Evolutionary conservation across 2,329 filamentous ascomycete species (phyloP).

Genomic region (Penicillium sp.): DNA sequence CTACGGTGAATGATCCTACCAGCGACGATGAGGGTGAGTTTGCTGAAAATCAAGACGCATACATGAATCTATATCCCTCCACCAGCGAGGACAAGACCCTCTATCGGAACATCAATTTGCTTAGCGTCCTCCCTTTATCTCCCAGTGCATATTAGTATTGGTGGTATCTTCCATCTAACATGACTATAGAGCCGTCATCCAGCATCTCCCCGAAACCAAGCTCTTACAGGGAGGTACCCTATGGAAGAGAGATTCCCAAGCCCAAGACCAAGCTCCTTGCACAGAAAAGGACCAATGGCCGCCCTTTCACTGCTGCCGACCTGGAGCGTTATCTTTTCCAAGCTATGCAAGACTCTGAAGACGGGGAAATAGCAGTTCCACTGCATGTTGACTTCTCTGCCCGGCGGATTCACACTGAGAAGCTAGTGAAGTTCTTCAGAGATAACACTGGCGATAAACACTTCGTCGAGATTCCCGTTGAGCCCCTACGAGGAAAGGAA

Average conservation of each 20-base stretch:
- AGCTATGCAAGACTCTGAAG: background rate
- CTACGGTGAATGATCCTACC: background rate
- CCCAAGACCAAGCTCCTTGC: background rate
- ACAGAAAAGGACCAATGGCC: background rate
- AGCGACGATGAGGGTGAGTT: background rate
- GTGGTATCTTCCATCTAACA: background rate
- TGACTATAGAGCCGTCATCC: background rate
- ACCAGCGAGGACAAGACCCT: background rate
- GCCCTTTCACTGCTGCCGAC: background rate
- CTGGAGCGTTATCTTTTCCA: background rate
- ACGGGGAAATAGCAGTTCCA: background rate
- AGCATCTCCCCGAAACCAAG: background rate
- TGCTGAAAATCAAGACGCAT: background rate
- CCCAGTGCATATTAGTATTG: background rate
- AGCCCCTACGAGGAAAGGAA: background rate
- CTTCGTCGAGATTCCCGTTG: constrained; percentile 1
- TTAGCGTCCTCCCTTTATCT: background rate
- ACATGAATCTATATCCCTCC: background rate
- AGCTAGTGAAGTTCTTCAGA: constrained; percentile 8
- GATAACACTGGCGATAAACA: constrained; percentile 5
- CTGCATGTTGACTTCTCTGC: background rate
- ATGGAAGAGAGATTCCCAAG: background rate
- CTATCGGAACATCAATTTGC: background rate
- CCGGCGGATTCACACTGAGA: background rate
- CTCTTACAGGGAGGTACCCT: too few relatives aligned